Conservation (phyloP, 192 early-diverging fungal species). For the Backusella sp. region DNA sequence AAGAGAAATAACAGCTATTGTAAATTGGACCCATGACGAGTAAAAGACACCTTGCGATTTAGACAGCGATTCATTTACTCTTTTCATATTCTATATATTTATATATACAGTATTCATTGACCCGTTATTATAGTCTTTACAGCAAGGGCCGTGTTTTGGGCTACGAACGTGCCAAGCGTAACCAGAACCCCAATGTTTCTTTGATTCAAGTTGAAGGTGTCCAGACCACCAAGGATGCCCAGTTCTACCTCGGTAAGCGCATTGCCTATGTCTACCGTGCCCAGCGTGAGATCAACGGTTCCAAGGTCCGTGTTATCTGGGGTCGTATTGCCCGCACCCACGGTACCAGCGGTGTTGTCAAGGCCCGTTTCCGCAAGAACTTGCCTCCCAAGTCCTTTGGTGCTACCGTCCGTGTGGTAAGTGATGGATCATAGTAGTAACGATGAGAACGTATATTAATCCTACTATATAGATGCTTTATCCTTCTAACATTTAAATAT, state of each 20-base stretch:
- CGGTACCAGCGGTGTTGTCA: conserved; percentile 93
- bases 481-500: conserved; percentile 67
- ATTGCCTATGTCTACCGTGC: conserved; percentile 98
- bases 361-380: conserved; percentile 97
- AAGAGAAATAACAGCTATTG: neutral
- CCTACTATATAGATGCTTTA: conserved; percentile 80
- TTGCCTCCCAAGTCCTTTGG: conserved; percentile 94
- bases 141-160: conserved; percentile 96
- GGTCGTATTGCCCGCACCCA: conserved; percentile 93
- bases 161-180: conserved; percentile 91
- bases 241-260: conserved; percentile 98
- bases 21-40: neutral
- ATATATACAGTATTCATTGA: neutral
- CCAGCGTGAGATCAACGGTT: conserved; percentile 81
- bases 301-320: conserved; percentile 97
- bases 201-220: conserved; percentile 95
- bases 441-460: neutral
- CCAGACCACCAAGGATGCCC: conserved; percentile 82
- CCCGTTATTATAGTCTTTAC: conserved; percentile 77
- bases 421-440: conserved; percentile 24
- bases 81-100: neutral
- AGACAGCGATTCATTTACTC: neutral
- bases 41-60: neutral
- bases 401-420: conserved; percentile 83
- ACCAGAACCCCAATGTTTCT: conserved; percentile 85